Evolutionary conservation across 2,329 filamentous ascomycete species (phyloP).

Genomic region (Furcasterigmium sp.): DNA sequence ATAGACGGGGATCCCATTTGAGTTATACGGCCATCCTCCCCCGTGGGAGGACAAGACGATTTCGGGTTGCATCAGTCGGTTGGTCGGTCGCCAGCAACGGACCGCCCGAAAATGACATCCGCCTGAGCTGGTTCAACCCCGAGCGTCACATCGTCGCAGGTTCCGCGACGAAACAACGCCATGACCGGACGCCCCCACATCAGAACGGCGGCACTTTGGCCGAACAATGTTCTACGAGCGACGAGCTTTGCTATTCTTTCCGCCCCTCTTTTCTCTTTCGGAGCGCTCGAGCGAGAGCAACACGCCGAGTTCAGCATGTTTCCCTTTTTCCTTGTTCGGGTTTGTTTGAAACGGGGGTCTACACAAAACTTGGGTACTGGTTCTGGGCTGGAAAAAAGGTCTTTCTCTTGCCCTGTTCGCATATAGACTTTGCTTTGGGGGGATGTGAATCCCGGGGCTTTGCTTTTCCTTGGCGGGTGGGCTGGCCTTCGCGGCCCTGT

Average conservation of each 20-base stretch:
- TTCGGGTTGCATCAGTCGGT: background rate
- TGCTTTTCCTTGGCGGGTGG: slow-evolving; percentile 9
- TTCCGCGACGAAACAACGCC: slow-evolving; percentile 2
- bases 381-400: slow-evolving; percentile 12
- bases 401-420: slow-evolving; percentile 8
- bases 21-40: background rate
- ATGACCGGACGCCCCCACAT: background rate
- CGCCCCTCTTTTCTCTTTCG: background rate
- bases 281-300: background rate
- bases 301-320: slow-evolving; percentile 1
- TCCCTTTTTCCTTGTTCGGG: background rate
- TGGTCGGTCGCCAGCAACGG: background rate
- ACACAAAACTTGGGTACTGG: slow-evolving; percentile 11
- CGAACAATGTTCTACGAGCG: background rate
- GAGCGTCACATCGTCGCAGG: background rate
- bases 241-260: background rate
- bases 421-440: slow-evolving; percentile 9
- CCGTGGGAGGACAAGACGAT: background rate
- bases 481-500: slow-evolving; percentile 4
- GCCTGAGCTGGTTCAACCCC: background rate
- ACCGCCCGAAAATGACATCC: background rate
- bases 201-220: background rate
- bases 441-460: background rate
- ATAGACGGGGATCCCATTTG: slow-evolving; percentile 2
- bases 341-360: slow-evolving; percentile 7